Conservation (phyloP, 371 early-diverging fungal species). For the Ordospora colligata region DNA sequence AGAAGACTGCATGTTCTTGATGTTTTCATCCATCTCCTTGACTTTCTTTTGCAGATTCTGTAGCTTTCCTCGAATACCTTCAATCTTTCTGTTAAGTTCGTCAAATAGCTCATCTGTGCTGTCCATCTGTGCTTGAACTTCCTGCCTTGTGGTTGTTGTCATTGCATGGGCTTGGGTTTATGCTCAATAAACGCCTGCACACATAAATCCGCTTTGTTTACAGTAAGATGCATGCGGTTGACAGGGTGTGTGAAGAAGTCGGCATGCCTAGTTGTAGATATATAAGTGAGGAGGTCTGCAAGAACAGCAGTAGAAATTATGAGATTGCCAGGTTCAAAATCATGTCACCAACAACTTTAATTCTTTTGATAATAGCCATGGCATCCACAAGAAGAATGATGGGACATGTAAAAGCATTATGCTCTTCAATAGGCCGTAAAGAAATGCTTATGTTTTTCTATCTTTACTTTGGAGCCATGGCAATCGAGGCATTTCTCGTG, state of each 20-base stretch:
- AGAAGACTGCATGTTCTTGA: background rate
- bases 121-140: background rate
- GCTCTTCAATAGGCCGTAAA: slow-evolving; percentile 47
- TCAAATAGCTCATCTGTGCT: background rate
- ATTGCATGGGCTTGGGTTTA: background rate
- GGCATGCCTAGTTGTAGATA: slow-evolving; percentile 38
- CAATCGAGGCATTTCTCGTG: slow-evolving; percentile 28
- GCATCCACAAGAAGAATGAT: slow-evolving; percentile 35
- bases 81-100: slow-evolving; percentile 1
- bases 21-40: background rate
- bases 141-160: background rate
- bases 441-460: slow-evolving; percentile 54
- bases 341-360: slow-evolving; percentile 34
- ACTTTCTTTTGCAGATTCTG: background rate
- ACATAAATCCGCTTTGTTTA: slow-evolving; percentile 18
- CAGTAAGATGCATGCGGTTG: slow-evolving; percentile 1
- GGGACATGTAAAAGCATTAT: slow-evolving; percentile 29
- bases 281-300: slow-evolving; percentile 9
- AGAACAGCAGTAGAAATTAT: slow-evolving; percentile 17
- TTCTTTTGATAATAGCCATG: slow-evolving; percentile 22
- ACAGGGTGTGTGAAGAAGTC: slow-evolving; percentile 44
- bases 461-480: slow-evolving; percentile 28
- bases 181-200: background rate
- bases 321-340: slow-evolving; percentile 20
- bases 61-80: background rate